Percentiles rank a stretch among this genome's conserved stretches.
phyloP scores from a whole-genome alignment of 177 flowering plant species.

The Telopea speciosissima region DNA sequence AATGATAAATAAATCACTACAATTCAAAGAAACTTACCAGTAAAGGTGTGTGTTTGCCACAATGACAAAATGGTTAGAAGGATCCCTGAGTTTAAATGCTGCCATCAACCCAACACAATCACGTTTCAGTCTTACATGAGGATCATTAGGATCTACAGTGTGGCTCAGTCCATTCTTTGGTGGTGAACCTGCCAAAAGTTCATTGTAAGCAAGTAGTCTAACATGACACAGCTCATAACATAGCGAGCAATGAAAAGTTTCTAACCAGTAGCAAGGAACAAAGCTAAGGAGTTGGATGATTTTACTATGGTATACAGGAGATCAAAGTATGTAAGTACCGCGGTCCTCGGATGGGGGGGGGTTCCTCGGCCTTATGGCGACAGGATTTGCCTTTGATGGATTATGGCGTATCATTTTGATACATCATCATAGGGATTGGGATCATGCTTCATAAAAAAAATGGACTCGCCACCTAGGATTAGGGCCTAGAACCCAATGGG shows the following conservation, averaged over 20 bases:
- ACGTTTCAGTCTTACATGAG: conserved; percentile 78
- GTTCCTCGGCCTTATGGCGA: too few relatives aligned
- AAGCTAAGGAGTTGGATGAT: too few relatives aligned
- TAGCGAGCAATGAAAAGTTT: not conserved
- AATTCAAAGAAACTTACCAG: conserved; percentile 42
- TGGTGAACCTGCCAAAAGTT: conserved; percentile 28
- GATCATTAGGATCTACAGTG: conserved; percentile 78
- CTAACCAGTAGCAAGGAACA: not conserved
- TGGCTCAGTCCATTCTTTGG: conserved; percentile 21
- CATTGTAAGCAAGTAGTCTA: not conserved
- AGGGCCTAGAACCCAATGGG: too few relatives aligned
- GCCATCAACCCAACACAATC: conserved; percentile 94
- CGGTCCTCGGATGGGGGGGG: too few relatives aligned
- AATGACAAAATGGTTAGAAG: conserved; percentile 50
- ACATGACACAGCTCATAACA: not conserved
- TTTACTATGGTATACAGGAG: too few relatives aligned
- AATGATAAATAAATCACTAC: conserved; percentile 1
- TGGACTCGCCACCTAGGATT: too few relatives aligned
- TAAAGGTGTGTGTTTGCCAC: conserved; percentile 89
- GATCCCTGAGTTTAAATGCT: conserved; percentile 62
- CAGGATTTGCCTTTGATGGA: too few relatives aligned
- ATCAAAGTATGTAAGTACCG: too few relatives aligned
- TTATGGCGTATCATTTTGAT: too few relatives aligned
- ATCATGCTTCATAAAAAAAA: too few relatives aligned
- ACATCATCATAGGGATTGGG: too few relatives aligned